phyloP scores from a whole-genome alignment of 148 eudicot species.

The Fallopia convolvulus region DNA sequence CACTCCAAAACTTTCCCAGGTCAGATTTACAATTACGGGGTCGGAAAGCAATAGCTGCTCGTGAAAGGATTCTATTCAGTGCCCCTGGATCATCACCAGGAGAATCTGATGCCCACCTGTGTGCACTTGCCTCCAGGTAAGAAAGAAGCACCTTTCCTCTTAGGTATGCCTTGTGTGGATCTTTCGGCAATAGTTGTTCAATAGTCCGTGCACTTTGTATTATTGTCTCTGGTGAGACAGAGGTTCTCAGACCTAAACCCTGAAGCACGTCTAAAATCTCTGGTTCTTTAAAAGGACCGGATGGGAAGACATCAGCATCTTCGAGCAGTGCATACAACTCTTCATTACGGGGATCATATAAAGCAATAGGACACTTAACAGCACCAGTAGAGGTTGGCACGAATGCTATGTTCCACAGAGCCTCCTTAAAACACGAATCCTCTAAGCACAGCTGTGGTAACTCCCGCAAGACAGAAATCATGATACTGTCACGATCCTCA shows the following conservation, averaged over 20 bases:
- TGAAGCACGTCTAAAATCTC: slow-evolving; percentile 68
- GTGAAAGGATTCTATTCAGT: slow-evolving; percentile 62
- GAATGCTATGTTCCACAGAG: slow-evolving; percentile 63
- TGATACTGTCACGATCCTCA: slow-evolving; percentile 65
- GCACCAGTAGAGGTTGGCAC: slow-evolving; percentile 66
- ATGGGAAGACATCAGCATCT: slow-evolving; percentile 81
- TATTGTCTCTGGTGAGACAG: slow-evolving; percentile 73
- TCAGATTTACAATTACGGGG: slow-evolving; percentile 64
- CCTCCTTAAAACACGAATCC: slow-evolving; percentile 66
- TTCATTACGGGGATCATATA: slow-evolving; percentile 95
- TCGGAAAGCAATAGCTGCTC: slow-evolving; percentile 74
- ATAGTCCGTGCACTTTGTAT: slow-evolving; percentile 76
- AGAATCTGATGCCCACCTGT: slow-evolving; percentile 57
- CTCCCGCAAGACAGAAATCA: slow-evolving; percentile 77
- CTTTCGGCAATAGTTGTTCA: slow-evolving; percentile 54
- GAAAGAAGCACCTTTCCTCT: slow-evolving; percentile 83
- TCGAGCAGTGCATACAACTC: slow-evolving; percentile 78
- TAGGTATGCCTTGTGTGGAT: slow-evolving; percentile 57
- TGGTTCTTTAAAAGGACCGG: slow-evolving; percentile 52
- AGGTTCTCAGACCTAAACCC: slow-evolving; percentile 72
- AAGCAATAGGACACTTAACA: slow-evolving; percentile 46
- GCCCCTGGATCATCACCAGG: slow-evolving; percentile 51
- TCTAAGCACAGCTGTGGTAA: slow-evolving; percentile 85
- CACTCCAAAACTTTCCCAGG: slow-evolving; percentile 88
- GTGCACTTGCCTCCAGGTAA: slow-evolving; percentile 91